Conservation (phyloP, 2,329 filamentous ascomycete genomes). For the Aphanocladium album region DNA sequence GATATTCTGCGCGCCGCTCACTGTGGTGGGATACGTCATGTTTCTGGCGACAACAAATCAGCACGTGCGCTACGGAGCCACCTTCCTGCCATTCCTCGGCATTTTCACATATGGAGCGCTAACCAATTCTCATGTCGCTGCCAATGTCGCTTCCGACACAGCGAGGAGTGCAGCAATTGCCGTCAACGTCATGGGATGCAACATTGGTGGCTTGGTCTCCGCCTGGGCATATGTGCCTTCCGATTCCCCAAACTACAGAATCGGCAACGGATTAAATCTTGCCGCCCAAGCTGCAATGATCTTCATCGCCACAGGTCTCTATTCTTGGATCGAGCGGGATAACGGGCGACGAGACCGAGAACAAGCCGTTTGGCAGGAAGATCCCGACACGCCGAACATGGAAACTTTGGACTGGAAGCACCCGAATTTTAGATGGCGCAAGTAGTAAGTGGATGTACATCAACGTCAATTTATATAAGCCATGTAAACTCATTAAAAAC, state of each 20-base stretch:
- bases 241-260: conserved; percentile 60
- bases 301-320: conserved; percentile 41
- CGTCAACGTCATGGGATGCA: conserved; percentile 45
- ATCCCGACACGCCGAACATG: conserved; percentile 40
- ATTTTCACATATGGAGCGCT: conserved; percentile 60
- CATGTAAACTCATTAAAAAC: not conserved
- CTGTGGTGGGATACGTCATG: conserved; percentile 65
- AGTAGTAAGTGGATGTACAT: not conserved
- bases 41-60: conserved; percentile 52
- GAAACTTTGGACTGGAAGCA: conserved; percentile 64
- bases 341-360: conserved; percentile 54
- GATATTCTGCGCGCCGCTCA: conserved; percentile 52
- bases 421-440: conserved; percentile 58
- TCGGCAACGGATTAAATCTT: conserved; percentile 67
- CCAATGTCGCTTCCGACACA: conserved; percentile 66
- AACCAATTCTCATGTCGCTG: conserved; percentile 60
- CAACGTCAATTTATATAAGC: not conserved
- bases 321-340: conserved; percentile 58
- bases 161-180: conserved; percentile 58
- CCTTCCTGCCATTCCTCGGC: conserved; percentile 60
- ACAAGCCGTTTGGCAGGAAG: conserved; percentile 45
- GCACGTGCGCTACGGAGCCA: conserved; percentile 59
- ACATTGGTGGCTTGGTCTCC: conserved; percentile 9
- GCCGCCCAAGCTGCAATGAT: conserved; percentile 55
- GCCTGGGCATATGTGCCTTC: conserved; percentile 42